Evolutionary conservation across 2,329 filamentous ascomycete species (phyloP), one percentile per base, ranked within the genome.

Genomic region (Mollisia scopiformis): DNA sequence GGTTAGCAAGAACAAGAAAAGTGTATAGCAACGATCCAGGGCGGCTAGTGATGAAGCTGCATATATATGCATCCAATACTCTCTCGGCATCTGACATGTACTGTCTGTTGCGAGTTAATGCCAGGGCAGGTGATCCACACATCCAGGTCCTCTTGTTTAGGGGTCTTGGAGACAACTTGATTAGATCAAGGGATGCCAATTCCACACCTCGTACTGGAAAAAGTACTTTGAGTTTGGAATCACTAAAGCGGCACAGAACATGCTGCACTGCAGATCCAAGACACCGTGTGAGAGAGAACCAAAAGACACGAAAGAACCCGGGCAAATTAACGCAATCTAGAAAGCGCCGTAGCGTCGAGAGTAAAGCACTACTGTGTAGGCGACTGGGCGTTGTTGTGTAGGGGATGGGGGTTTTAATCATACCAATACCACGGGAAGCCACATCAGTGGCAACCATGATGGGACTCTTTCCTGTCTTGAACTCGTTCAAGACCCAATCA

Each of bases 391-490:
- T 82, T 82, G 83, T 80, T 73, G 72, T 73, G 74, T 68, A 73
- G 73, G 73, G 71, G 74, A 74, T 78, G 75, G 80, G 79, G 77
- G 80, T 81, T 80, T 84, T 82, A 87, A 90, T 94, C 93, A 96
- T 96, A 97, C 95, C 95, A 82, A 99, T 97, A 92, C 95, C 95
- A 93, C 95, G 95, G 76, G 95, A 98, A 82, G 95, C 95, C 81
- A 99, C 95, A 76, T 98, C 95, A 69, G 95, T 99, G 82, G 95
- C 95, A 82, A 99, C 95, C 93, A 99, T 97, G 88, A 99, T 96
- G 76, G 95, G 95, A 82, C 93, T 97, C 85, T 98, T 97, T 81
- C 93, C 93, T 68, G 91, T 92, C 88, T 98, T 99, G 88, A 99
- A 99, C 79, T 98, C 94, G 79, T 98, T 96, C 76, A 99, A 85